Conservation (phyloP, 148 eudicot genomes). For the Silene latifolia region DNA sequence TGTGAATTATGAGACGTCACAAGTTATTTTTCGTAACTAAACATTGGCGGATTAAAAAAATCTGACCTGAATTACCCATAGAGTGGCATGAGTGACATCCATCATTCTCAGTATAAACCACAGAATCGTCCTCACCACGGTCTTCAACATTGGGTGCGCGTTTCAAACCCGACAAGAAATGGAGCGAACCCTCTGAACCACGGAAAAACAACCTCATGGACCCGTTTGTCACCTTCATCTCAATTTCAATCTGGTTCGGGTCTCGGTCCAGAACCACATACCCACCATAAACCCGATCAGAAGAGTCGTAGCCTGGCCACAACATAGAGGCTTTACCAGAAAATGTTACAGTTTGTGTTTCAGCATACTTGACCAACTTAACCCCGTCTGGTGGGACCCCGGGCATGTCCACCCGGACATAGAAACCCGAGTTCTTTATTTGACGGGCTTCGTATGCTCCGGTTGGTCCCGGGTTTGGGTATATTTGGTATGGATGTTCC, state of each 20-base stretch:
- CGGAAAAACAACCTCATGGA: background rate
- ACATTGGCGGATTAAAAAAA: too few species aligned
- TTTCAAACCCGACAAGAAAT: background rate
- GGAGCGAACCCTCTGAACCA: background rate
- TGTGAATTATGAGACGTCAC: too few species aligned
- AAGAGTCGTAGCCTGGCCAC: background rate
- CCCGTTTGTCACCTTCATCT: slow-evolving; percentile 1
- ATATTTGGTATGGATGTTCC: too few species aligned
- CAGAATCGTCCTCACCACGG: background rate
- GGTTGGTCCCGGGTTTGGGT: too few species aligned
- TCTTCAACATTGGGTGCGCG: background rate
- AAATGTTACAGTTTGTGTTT: background rate
- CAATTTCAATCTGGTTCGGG: background rate
- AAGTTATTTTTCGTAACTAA: too few species aligned
- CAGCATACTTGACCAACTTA: background rate
- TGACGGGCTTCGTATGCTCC: too few species aligned
- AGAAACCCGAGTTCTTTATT: background rate
- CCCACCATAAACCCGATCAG: slow-evolving; percentile 1
- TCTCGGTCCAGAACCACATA: slow-evolving; percentile 2
- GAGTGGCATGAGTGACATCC: background rate
- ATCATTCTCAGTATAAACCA: background rate
- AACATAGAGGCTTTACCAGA: background rate
- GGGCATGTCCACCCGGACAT: background rate
- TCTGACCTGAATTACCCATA: background rate
- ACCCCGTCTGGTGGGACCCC: background rate